Evolutionary conservation across 768 basidiomycete species (phyloP).

Genomic region (Terana coerulea): DNA sequence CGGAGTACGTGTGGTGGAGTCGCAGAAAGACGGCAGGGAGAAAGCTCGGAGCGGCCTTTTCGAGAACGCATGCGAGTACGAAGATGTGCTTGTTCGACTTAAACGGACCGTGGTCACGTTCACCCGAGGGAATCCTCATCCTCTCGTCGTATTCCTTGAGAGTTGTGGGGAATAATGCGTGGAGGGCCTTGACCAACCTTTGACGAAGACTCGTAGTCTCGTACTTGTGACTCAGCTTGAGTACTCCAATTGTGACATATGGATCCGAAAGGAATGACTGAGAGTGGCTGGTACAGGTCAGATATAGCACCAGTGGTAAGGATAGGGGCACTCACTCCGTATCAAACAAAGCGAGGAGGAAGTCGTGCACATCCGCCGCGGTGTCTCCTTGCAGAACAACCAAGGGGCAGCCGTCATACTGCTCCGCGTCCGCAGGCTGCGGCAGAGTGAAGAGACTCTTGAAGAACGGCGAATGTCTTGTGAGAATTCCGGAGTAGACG

Average conservation of each 20-base stretch:
- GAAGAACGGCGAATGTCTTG: slow-evolving; percentile 21
- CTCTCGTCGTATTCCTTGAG: not conserved
- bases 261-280: not conserved
- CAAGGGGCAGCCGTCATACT: not conserved
- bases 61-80: not conserved
- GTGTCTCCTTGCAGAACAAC: not conserved
- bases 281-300: not conserved
- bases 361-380: not conserved
- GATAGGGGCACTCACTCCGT: not conserved
- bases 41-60: not conserved
- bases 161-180: not conserved
- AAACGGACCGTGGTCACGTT: too few relatives aligned
- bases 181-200: not conserved
- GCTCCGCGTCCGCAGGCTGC: slow-evolving; percentile 9
- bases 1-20: not conserved
- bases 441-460: slow-evolving; percentile 19
- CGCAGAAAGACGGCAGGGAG: not conserved
- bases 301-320: not conserved
- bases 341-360: not conserved
- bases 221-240: slow-evolving; percentile 1
- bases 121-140: not conserved
- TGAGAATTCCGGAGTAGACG: slow-evolving; percentile 20
- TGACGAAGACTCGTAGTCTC: not conserved
- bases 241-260: not conserved
- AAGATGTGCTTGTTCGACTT: not conserved